phyloP scores from a whole-genome alignment of 805 yeast genomes.

The Metschnikowia similis region DNA sequence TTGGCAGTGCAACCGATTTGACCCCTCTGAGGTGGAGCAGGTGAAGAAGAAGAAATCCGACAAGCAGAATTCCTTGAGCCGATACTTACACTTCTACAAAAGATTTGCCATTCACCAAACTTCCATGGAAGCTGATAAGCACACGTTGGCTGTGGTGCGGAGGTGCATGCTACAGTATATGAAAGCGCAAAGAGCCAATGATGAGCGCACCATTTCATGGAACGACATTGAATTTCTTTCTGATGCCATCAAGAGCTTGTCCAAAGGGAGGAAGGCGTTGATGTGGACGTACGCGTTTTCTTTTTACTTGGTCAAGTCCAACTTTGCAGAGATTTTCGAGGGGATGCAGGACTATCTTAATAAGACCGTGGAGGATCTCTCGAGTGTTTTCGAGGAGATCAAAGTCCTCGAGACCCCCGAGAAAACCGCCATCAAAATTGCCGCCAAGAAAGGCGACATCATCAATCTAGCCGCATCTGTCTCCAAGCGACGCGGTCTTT shows the following conservation, averaged over 20 bases:
- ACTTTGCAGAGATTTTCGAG: conserved; percentile 62
- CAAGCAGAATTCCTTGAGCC: conserved; percentile 48
- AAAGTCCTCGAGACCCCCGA: conserved; percentile 24
- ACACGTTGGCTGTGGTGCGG: conserved; percentile 60
- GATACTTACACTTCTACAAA: conserved; percentile 73
- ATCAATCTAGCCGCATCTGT: conserved; percentile 43
- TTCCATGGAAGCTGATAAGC: conserved; percentile 68
- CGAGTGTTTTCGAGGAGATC: conserved; percentile 52
- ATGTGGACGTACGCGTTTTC: conserved; percentile 91
- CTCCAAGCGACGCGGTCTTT: conserved; percentile 32
- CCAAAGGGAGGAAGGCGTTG: conserved; percentile 67
- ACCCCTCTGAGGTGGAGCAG: conserved; percentile 31
- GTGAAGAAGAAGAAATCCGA: conserved; percentile 39
- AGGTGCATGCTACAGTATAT: conserved; percentile 61
- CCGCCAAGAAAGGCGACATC: conserved; percentile 33
- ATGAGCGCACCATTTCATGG: conserved; percentile 51
- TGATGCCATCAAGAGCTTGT: conserved; percentile 62
- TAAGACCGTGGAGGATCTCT: conserved; percentile 63
- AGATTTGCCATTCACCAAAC: conserved; percentile 72
- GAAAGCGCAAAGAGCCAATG: conserved; percentile 42
- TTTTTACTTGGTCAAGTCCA: conserved; percentile 54
- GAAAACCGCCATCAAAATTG: conserved; percentile 27
- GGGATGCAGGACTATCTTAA: conserved; percentile 63
- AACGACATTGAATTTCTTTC: conserved; percentile 80
- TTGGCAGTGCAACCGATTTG: conserved; percentile 63